Percentiles rank a stretch among this genome's conserved stretches.
phyloP scores from a whole-genome alignment of 2,329 filamentous ascomycete species.

The Fusarium caatingaense region DNA sequence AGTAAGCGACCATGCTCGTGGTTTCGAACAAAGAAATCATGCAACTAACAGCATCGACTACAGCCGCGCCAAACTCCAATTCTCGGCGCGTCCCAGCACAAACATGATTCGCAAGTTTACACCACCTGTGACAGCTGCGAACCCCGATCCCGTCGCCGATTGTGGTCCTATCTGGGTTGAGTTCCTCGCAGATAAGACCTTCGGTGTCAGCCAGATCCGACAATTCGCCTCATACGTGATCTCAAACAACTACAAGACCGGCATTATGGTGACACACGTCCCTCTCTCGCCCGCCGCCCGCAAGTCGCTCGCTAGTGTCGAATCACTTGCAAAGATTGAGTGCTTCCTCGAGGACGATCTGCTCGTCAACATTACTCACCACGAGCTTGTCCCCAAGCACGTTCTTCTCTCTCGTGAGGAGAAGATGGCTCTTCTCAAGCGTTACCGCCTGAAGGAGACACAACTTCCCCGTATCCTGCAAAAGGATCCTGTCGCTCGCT shows the following conservation, averaged over 20 bases:
- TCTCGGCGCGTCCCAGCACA: constrained; percentile 86
- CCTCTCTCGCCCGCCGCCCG: constrained; percentile 87
- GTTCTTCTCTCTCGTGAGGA: constrained; percentile 90
- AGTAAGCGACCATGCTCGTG: constrained; percentile 65
- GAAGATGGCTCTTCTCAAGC: constrained; percentile 84
- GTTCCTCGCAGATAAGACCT: constrained; percentile 82
- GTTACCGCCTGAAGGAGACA: constrained; percentile 96
- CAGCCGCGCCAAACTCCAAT: constrained; percentile 86
- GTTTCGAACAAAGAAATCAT: background rate
- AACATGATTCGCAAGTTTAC: constrained; percentile 89
- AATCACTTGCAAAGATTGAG: constrained; percentile 84
- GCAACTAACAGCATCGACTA: constrained; percentile 5
- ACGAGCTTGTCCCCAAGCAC: constrained; percentile 95
- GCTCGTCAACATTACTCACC: constrained; percentile 97
- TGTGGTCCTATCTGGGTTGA: constrained; percentile 94
- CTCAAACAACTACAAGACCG: constrained; percentile 84
- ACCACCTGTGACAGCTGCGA: constrained; percentile 72
- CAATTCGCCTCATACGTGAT: constrained; percentile 86
- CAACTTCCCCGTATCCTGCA: constrained; percentile 93
- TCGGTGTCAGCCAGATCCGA: constrained; percentile 94
- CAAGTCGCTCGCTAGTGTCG: constrained; percentile 83
- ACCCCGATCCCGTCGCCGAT: constrained; percentile 77
- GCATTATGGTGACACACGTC: constrained; percentile 88
- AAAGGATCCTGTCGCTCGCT: constrained; percentile 91
- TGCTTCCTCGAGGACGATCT: constrained; percentile 96